Conservation (phyloP, 2,329 filamentous ascomycete genomes). For the Cladosporium colombiae region DNA sequence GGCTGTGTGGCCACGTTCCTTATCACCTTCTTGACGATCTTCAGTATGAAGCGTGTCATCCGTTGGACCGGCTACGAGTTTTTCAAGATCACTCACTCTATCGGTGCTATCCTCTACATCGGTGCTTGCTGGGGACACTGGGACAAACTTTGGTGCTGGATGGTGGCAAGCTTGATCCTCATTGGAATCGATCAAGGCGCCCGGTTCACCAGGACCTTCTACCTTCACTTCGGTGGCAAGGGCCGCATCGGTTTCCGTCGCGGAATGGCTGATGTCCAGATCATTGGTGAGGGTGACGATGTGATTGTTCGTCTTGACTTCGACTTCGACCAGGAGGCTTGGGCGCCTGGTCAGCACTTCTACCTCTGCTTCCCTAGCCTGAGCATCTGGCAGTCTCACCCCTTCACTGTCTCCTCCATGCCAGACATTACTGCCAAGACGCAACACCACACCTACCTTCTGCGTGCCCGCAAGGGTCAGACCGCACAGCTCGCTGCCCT, state of each 20-base stretch:
- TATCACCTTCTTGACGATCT: slow-evolving; percentile 60
- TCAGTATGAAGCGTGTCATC: slow-evolving; percentile 63
- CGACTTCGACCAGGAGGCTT: slow-evolving; percentile 58
- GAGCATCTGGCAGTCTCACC: slow-evolving; percentile 72
- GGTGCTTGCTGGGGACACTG: slow-evolving; percentile 77
- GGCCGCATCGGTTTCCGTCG: slow-evolving; percentile 55
- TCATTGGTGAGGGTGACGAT: slow-evolving; percentile 24
- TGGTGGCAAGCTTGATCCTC: slow-evolving; percentile 65
- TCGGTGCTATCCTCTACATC: slow-evolving; percentile 72
- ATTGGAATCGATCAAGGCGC: slow-evolving; percentile 65
- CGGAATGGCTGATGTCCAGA: slow-evolving; percentile 44
- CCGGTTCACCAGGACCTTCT: slow-evolving; percentile 58
- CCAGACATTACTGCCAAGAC: slow-evolving; percentile 37
- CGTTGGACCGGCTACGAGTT: slow-evolving; percentile 72
- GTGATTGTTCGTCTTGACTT: slow-evolving; percentile 63
- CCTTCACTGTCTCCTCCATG: slow-evolving; percentile 64
- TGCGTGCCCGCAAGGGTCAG: slow-evolving; percentile 52
- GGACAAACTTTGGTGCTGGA: slow-evolving; percentile 66
- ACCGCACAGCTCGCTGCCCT: slow-evolving; percentile 57
- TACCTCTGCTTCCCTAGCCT: slow-evolving; percentile 67
- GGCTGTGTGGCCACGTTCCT: slow-evolving; percentile 69
- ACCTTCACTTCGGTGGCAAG: slow-evolving; percentile 53
- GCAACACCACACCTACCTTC: slow-evolving; percentile 40
- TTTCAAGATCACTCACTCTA: slow-evolving; percentile 73
- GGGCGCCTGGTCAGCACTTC: slow-evolving; percentile 70